Percentiles rank a stretch among this genome's conserved stretches.
Evolutionary conservation across 139 green algal genomes (phyloP).

Genomic region (Chlamydomonas asymmetrica): DNA sequence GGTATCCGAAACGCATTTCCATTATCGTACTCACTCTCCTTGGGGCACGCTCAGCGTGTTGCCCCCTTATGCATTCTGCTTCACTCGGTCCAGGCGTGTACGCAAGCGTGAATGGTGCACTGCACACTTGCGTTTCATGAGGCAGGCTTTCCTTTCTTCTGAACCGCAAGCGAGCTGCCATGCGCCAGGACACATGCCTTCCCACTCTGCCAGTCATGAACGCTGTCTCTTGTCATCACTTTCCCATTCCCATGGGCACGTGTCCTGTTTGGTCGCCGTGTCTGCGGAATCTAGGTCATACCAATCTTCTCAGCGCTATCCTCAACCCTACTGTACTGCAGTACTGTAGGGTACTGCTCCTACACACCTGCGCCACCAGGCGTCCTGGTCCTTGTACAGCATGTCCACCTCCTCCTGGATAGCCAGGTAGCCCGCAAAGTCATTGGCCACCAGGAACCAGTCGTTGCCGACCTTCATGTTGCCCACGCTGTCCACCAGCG

Average conservation of each 20-base stretch:
- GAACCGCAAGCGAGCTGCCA: too few relatives aligned
- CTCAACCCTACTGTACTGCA: not conserved
- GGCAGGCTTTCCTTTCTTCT: too few relatives aligned
- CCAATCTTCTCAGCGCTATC: not conserved
- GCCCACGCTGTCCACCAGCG: conserved; percentile 83
- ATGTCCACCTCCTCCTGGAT: conserved; percentile 83
- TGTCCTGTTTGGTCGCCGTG: not conserved
- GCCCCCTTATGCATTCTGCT: too few relatives aligned
- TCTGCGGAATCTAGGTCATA: not conserved
- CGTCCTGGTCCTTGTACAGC: conserved; percentile 67
- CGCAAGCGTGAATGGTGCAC: too few relatives aligned
- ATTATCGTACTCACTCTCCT: too few relatives aligned
- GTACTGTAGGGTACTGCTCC: not conserved
- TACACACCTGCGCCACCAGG: conserved; percentile 64
- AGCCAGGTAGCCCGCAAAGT: conserved; percentile 94
- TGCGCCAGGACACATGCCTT: too few relatives aligned
- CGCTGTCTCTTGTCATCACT: not conserved
- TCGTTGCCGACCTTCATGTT: conserved; percentile 91
- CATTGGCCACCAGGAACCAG: conserved; percentile 96
- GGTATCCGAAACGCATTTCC: not conserved
- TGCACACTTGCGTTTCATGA: too few relatives aligned
- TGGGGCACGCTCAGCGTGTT: not conserved
- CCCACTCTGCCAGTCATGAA: not conserved
- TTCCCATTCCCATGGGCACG: not conserved
- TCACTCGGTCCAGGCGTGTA: not conserved